These are phyloP conservation scores for Botrytis tulipae DNA, from an alignment of 2,329 filamentous ascomycete species.

Conservation along the genomic window DNA sequence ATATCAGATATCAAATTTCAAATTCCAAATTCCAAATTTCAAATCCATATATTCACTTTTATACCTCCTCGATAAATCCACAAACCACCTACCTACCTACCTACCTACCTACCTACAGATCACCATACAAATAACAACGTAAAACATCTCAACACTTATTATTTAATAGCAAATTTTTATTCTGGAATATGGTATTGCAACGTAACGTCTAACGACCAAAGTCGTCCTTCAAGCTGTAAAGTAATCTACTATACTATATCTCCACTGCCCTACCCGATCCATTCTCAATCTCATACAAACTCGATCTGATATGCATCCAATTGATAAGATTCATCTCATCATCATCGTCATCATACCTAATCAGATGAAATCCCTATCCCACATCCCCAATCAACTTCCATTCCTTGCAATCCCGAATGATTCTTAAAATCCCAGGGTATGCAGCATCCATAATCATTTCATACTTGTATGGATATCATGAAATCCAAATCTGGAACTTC, in stretches of 20 bases:
- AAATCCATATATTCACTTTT: too few species aligned
- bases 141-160: not conserved
- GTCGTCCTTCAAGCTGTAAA: constrained; percentile 1
- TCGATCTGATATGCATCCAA: constrained; percentile 3
- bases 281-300: constrained; percentile 5
- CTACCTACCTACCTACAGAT: too few species aligned
- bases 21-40: too few species aligned
- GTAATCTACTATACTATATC: constrained; percentile 10
- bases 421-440: constrained; percentile 15
- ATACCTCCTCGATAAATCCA: too few species aligned
- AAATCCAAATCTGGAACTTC: constrained; percentile 19
- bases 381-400: constrained; percentile 1
- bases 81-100: too few species aligned
- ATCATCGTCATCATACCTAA: constrained; percentile 5
- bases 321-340: constrained; percentile 13
- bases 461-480: not conserved
- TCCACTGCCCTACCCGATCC: not conserved
- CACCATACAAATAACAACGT: not conserved
- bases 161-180: not conserved
- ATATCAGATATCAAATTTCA: too few species aligned
- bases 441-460: constrained; percentile 19
- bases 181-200: constrained; percentile 14
- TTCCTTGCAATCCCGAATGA: constrained; percentile 6
- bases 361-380: not conserved
- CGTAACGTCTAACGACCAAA: not conserved